Evolutionary conservation across 495 filamentous ascomycete species (phyloP).

Genomic region (Ascodesmis nigricans): DNA sequence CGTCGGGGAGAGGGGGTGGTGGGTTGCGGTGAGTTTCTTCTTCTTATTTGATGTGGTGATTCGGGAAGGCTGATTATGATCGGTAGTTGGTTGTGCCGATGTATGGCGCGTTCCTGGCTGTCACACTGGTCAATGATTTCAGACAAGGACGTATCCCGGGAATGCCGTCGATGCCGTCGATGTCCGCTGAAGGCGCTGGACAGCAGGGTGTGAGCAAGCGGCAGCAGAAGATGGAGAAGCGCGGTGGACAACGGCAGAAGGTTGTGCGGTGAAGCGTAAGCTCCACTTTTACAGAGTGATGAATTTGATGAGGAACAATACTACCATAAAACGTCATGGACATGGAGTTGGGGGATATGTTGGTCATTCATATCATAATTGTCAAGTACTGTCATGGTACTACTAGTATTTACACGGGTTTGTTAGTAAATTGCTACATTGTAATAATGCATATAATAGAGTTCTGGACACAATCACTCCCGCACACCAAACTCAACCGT

Average conservation of each 20-base stretch:
- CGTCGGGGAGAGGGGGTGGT: constrained; percentile 58
- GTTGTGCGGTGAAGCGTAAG: too few species aligned
- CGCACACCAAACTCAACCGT: too few species aligned
- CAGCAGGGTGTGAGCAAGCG: constrained; percentile 30
- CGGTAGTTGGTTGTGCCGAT: constrained; percentile 29
- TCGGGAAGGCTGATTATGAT: background rate
- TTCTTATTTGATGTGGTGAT: background rate
- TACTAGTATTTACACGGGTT: too few species aligned
- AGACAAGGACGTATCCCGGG: constrained; percentile 26
- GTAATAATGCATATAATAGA: too few species aligned
- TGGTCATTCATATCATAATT: too few species aligned
- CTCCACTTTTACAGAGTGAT: too few species aligned
- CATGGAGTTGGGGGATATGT: too few species aligned
- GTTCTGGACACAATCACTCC: too few species aligned
- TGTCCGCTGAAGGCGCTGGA: constrained; percentile 6
- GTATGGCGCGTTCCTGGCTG: constrained; percentile 33
- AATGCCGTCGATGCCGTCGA: constrained; percentile 12
- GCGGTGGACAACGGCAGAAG: constrained; percentile 31
- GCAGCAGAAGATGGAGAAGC: constrained; percentile 41
- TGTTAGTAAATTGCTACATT: too few species aligned
- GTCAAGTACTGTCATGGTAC: too few species aligned
- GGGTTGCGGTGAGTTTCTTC: constrained; percentile 31
- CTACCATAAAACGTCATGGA: too few species aligned
- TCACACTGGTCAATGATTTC: constrained; percentile 30
- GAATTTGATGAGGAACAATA: too few species aligned